Evolutionary conservation across 2,329 filamentous ascomycete genomes (phyloP).

Genomic region (Karstenula rhodostoma): DNA sequence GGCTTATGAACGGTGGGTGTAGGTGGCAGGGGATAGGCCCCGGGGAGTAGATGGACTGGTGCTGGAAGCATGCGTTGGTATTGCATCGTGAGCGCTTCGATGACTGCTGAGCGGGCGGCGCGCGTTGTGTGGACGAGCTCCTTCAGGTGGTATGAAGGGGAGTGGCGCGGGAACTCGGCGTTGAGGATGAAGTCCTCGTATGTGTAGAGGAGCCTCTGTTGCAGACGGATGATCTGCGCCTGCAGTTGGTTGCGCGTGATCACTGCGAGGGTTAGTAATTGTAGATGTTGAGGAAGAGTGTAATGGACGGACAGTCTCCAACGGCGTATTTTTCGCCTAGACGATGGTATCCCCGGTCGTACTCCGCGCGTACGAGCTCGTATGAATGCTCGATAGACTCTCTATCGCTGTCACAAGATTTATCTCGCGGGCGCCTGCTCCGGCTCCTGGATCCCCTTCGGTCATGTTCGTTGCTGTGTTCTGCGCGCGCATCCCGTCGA

Average conservation of each 20-base stretch:
- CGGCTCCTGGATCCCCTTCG: conserved; percentile 22
- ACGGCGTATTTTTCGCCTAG: conserved; percentile 41
- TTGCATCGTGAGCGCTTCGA: conserved; percentile 38
- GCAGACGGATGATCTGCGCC: conserved; percentile 42
- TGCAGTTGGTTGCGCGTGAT: conserved; percentile 42
- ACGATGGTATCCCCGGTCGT: conserved; percentile 38
- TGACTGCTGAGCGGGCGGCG: conserved; percentile 34
- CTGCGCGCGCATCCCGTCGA: conserved; percentile 26
- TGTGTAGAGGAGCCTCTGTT: conserved; percentile 38
- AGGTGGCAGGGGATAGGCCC: conserved; percentile 25
- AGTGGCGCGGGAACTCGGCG: conserved; percentile 31
- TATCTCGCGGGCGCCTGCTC: conserved; percentile 22
- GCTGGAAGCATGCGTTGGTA: conserved; percentile 37
- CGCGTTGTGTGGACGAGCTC: conserved; percentile 39
- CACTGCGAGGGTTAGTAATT: conserved; percentile 27
- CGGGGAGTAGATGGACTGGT: conserved; percentile 23
- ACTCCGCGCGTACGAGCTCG: conserved; percentile 36
- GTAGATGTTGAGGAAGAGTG: background rate
- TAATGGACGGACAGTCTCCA: conserved; percentile 36
- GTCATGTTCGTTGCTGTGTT: conserved; percentile 16
- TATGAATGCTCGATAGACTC: conserved; percentile 37
- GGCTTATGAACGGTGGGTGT: conserved; percentile 3
- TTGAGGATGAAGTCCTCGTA: conserved; percentile 38
- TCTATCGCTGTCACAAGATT: conserved; percentile 38
- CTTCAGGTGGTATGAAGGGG: conserved; percentile 38